Conservation (phyloP, 495 filamentous ascomycete genomes). For the Daldinia concentrica region DNA sequence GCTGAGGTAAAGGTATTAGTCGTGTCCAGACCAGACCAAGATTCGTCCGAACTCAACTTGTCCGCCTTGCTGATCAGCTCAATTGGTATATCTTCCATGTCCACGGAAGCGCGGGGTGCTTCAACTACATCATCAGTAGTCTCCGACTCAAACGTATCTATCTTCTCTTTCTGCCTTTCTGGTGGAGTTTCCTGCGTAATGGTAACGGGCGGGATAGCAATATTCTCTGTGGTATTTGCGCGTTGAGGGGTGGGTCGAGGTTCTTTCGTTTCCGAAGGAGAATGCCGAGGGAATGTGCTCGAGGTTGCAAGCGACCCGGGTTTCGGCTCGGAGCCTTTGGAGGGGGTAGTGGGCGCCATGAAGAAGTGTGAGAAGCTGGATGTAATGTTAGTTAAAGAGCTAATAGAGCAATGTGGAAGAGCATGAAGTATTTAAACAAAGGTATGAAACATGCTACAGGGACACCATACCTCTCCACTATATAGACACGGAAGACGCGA, state of each 20-base stretch:
- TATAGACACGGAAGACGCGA: conserved; percentile 3
- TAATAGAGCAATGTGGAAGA: not conserved
- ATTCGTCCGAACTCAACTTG: conserved; percentile 62
- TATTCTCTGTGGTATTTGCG: conserved; percentile 71
- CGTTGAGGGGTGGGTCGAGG: conserved; percentile 59
- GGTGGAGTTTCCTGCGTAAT: conserved; percentile 43
- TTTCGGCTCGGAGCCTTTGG: conserved; percentile 43
- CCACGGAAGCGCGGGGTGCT: conserved; percentile 64
- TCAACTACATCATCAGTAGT: conserved; percentile 63
- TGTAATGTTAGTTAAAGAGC: conserved; percentile 24
- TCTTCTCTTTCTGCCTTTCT: conserved; percentile 34
- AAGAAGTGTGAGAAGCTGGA: conserved; percentile 22
- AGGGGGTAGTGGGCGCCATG: conserved; percentile 50
- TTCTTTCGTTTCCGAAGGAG: conserved; percentile 52
- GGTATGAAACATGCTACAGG: conserved; percentile 34
- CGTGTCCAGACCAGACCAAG: conserved; percentile 9
- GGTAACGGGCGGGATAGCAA: conserved; percentile 54
- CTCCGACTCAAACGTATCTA: conserved; percentile 62
- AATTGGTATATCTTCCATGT: conserved; percentile 88
- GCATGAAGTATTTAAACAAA: conserved; percentile 23
- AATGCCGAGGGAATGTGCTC: conserved; percentile 66
- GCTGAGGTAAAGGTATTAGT: conserved; percentile 54
- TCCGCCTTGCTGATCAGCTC: conserved; percentile 91
- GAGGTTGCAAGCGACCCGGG: conserved; percentile 42
- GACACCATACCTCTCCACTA: conserved; percentile 31